phyloP scores from a whole-genome alignment of 371 early-diverging fungal genomes.

The Cokeromyces recurvatus region DNA sequence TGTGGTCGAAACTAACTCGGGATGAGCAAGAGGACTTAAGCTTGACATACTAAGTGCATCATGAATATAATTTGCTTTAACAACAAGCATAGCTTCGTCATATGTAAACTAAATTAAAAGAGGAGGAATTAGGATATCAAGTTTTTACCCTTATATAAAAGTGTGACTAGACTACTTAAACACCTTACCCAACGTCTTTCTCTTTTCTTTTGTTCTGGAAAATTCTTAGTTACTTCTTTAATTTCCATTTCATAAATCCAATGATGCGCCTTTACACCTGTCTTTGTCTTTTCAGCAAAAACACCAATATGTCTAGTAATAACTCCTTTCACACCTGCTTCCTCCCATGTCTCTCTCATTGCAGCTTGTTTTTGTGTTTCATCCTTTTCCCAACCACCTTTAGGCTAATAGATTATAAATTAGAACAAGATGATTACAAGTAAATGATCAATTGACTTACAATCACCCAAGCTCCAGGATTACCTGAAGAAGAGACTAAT shows the following conservation, averaged over 20 bases:
- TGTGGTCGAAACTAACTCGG: background rate
- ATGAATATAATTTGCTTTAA: conserved; percentile 43
- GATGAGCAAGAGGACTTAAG: conserved; percentile 13
- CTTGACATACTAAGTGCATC: conserved; percentile 44
- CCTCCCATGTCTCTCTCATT: conserved; percentile 55
- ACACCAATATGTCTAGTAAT: conserved; percentile 44
- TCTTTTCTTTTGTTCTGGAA: conserved; percentile 51
- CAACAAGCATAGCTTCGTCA: conserved; percentile 41
- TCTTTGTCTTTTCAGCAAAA: conserved; percentile 38
- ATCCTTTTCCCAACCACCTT: conserved; percentile 60
- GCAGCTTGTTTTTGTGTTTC: conserved; percentile 56
- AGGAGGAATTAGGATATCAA: background rate
- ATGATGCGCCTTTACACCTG: conserved; percentile 42
- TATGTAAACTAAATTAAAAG: conserved; percentile 36
- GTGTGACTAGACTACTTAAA: too few species aligned
- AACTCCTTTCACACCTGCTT: conserved; percentile 49
- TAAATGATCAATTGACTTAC: too few species aligned
- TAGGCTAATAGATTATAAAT: conserved; percentile 39
- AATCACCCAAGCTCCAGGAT: conserved; percentile 44
- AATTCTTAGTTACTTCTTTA: conserved; percentile 40
- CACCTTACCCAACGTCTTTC: conserved; percentile 49
- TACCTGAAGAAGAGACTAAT: conserved; percentile 40
- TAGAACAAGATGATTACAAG: too few species aligned
- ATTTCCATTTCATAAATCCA: conserved; percentile 56
- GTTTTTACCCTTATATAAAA: too few species aligned